Base-by-base conservation (phyloP, 1,139 yeast genomes). In the Blastobotrys petasosporus region DNA sequence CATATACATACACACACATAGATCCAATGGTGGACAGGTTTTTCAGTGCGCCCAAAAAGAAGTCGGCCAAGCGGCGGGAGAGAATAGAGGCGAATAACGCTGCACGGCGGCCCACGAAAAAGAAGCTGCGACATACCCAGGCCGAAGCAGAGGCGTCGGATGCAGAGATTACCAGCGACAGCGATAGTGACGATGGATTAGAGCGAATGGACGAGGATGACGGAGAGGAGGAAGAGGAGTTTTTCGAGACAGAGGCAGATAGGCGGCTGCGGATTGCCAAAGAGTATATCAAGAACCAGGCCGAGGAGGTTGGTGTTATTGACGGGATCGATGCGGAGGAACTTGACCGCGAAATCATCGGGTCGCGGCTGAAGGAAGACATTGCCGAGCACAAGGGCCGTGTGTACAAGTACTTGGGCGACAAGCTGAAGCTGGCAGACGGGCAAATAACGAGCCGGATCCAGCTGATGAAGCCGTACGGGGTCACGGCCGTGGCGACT, bases 181-280 rank as follows among this genome's bases (percentile, higher is more conserved):
- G 56, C 30, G 54, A 48, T 17, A 55, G 51, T 7, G 54, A 46
- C 13, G 53, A 49, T 25, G 50, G 43, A 30, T 51, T 47, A 13
- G 45, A 48, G 9, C 29, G 47, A 6, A 48, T 44, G 56, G 46
- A 15, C 20, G 46, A 41, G 42, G 42, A 23, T 28, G 53, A 51
- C 13, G 51, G 49, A 29, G 54, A 52, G n/a, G 59, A 53, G 3
- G 61, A 47, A 15, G 53, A 51, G 13, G 62, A 72, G 71, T 37
- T 36, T 36, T 44, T 79, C 55, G 79, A 71, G 23, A 80, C 79
- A 44, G 94, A 90, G 16, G 94, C 96, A 0, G 98, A 92, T 60
- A 90, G 87, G 65, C 79, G 99, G 67, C 79, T 97, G 68, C 73
- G 97, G 60, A 71, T 92, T 53, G 98, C 98, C 16, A 88, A 88